Base-by-base conservation (phyloP, 2,329 filamentous ascomycete species). In the Botrytis cinerea region DNA sequence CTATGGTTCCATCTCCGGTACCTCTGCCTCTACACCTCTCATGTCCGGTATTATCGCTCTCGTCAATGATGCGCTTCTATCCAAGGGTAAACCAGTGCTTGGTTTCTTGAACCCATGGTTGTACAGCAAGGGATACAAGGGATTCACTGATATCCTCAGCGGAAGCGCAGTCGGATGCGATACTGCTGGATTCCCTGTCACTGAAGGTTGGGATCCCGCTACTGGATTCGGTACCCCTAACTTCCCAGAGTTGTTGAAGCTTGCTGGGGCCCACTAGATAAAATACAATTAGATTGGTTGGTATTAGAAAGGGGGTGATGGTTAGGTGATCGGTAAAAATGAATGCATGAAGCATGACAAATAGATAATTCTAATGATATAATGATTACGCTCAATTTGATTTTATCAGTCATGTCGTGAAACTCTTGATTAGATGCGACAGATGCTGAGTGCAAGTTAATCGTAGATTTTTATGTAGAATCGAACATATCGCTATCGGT, bases 41-140 rank as follows among this genome's bases (percentile, higher is more conserved):
- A 86, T 87, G 4, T 84, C 88, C 0, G 87, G 84, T 28, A 84
- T 92, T 73, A 83, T 92, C 54, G 82, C 87, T 2, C 83, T 92
- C 7, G 82, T 92, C 62, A 92, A 92, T 76, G 89, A 91, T 75
- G 88, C 87, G 0, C 82, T 89, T 22, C 80, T 91, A 28, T 81
- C 85, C 0, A 82, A 81, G 18, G 87, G 87, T 12, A 85, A 86
- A 78, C 78, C 79, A 12, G 77, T 80, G 0, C 78, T 85, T 2
- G 83, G 84, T 2, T 85, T 84, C 78, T 74, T 85, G 70, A 85
- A 85, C 78, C 83, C 83, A 1, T 84, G 82, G 83, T 71, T 85
- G 45, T 85, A 84, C 72, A 75, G 74, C 1, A 78, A 77, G 46
- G 80, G 80, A 43, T 79, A 79, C 72, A 81, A 81, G 68, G 82